Evolutionary conservation across 2,329 filamentous ascomycete genomes (phyloP), one percentile per base, ranked within the genome.

Genomic region (Gnomoniopsis smithogilvyi): DNA sequence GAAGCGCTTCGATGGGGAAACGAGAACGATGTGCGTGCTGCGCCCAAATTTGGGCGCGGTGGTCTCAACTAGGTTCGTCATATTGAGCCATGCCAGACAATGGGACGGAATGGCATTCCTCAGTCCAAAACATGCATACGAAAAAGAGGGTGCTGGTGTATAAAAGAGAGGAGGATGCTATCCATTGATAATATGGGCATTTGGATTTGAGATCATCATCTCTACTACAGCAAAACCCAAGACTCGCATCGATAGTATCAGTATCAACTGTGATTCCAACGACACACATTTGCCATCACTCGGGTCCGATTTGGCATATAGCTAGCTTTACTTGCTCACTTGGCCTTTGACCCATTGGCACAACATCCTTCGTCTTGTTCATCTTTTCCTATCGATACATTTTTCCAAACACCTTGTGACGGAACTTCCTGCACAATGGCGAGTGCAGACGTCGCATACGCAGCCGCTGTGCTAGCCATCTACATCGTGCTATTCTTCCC

Each of bases 401-500:
- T 36, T 7, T 12, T 7, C 30, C n/a, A 10, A 21, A 6, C n/a
- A 38, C 19, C 21, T 19, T 19, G 8, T 22, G 14, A 19, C 43
- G 6, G 4, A 30, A 11, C 51, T 21, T 15, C 15, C 7, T 30
- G 15, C 46, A 33, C 3, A n/a, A 60, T 60, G 58, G 30, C 47
- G 24, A 36, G n/a, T 15, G 17, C 47, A 22, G 48, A 48, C 10
- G 53, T 51, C 4, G 58, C 33, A n/a, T 60, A 67, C 34, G 64
- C 65, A 58, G 62, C 66, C 1, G 72, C 69, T 34, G 63, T 71
- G 33, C 61, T 74, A 19, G 66, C 64, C 50, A 73, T 77, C 57
- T 78, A 77, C 57, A 48, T 67, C 45, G 49, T 70, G 30, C 64
- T 77, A 45, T 55, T 66, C 46, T 56, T 71, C 11, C 68, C 71